Percentiles rank a stretch among this genome's conserved stretches.
Conservation (phyloP, 2,329 filamentous ascomycete species). For the Lasiodiplodia theobromae region DNA sequence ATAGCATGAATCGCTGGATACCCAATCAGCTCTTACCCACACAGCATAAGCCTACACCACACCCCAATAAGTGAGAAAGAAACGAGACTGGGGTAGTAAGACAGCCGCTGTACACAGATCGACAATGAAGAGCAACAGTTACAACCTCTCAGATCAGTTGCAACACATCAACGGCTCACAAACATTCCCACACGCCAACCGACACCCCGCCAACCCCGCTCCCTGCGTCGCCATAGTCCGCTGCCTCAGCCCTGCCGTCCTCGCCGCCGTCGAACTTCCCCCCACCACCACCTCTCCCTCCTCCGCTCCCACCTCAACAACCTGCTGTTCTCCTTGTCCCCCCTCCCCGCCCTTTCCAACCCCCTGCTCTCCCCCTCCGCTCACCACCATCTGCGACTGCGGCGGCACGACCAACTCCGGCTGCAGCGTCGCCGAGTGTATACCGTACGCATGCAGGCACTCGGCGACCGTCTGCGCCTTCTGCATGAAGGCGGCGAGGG, state of each 20-base stretch:
- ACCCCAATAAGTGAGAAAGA: too few relatives aligned
- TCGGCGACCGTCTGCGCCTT: slow-evolving; percentile 69
- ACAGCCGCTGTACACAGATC: too few relatives aligned
- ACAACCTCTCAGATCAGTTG: slow-evolving; percentile 36
- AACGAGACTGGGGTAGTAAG: too few relatives aligned
- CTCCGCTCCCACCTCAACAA: slow-evolving; percentile 18
- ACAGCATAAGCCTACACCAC: too few relatives aligned
- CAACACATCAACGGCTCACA: slow-evolving; percentile 64
- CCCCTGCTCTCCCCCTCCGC: slow-evolving; percentile 19
- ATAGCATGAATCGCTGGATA: too few relatives aligned
- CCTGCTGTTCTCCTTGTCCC: not conserved
- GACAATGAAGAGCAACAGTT: too few relatives aligned
- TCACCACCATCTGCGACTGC: too few relatives aligned
- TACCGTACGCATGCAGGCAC: slow-evolving; percentile 75
- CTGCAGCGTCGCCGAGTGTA: slow-evolving; percentile 75
- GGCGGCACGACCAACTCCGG: slow-evolving; percentile 59
- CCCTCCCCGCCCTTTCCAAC: slow-evolving; percentile 22
- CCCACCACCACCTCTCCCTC: not conserved
- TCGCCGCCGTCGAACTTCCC: slow-evolving; percentile 17
- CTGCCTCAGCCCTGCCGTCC: slow-evolving; percentile 35
- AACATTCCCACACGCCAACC: slow-evolving; percentile 59
- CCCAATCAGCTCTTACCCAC: too few relatives aligned
- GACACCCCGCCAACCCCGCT: slow-evolving; percentile 51
- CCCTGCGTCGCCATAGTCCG: slow-evolving; percentile 31
- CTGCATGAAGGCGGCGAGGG: slow-evolving; percentile 65